phyloP scores from a whole-genome alignment of 2,329 filamentous ascomycete genomes.

The Hypomyces perniciosus region DNA sequence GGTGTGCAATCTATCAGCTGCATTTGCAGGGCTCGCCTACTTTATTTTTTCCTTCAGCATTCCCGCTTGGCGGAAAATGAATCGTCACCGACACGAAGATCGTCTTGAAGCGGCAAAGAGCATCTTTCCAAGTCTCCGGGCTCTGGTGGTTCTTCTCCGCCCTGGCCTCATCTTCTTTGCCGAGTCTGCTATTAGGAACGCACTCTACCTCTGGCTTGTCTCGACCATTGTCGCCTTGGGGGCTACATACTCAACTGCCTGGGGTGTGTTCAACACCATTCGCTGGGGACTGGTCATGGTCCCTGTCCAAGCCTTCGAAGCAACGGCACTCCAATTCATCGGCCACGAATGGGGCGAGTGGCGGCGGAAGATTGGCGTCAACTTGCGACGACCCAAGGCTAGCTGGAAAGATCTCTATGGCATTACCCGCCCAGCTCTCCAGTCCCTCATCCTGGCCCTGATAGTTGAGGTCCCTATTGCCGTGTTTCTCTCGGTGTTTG shows the following conservation, averaged over 20 bases:
- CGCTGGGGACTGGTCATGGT: constrained; percentile 72
- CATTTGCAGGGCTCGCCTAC: constrained; percentile 51
- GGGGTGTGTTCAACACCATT: constrained; percentile 69
- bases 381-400: constrained; percentile 15
- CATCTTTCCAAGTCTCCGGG: constrained; percentile 33
- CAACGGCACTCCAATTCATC: constrained; percentile 58
- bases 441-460: constrained; percentile 48
- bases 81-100: neutral
- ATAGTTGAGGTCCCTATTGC: constrained; percentile 56
- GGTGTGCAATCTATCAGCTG: constrained; percentile 51
- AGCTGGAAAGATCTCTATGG: constrained; percentile 17
- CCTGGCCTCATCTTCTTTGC: constrained; percentile 55
- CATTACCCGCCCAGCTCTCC: constrained; percentile 47
- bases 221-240: constrained; percentile 58
- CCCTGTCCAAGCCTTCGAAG: constrained; percentile 60
- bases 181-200: constrained; percentile 63
- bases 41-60: constrained; percentile 44
- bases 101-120: constrained; percentile 7
- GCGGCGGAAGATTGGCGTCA: constrained; percentile 26
- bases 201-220: constrained; percentile 66
- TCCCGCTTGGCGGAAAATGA: constrained; percentile 10
- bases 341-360: constrained; percentile 59
- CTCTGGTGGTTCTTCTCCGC: constrained; percentile 44
- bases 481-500: constrained; percentile 54
- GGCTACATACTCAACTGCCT: constrained; percentile 61